Evolutionary conservation across 2,329 filamentous ascomycete genomes (phyloP).

Genomic region (Aspergillus neoniger): DNA sequence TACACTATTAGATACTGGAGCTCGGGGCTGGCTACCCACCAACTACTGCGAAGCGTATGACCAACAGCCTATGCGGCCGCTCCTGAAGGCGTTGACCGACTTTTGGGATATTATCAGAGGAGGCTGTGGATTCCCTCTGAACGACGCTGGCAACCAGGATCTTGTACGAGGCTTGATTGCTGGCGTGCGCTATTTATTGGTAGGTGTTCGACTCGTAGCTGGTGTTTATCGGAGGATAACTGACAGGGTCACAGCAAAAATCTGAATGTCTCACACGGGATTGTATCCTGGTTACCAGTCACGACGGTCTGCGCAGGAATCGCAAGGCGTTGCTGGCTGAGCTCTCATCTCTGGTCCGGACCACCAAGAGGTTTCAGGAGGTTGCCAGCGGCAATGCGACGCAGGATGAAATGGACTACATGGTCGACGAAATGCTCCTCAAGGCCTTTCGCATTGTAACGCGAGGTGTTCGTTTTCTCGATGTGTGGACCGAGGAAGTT

Average conservation of each 20-base stretch:
- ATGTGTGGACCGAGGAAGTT: slow-evolving; percentile 70
- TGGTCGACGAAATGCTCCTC: slow-evolving; percentile 89
- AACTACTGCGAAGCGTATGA: slow-evolving; percentile 98
- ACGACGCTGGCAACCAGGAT: slow-evolving; percentile 85
- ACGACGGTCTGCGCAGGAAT: slow-evolving; percentile 74
- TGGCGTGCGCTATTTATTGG: slow-evolving; percentile 84
- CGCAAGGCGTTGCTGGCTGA: slow-evolving; percentile 88
- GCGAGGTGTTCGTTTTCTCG: slow-evolving; percentile 83
- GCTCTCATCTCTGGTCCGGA: slow-evolving; percentile 84
- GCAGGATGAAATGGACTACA: slow-evolving; percentile 47
- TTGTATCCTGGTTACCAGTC: slow-evolving; percentile 70
- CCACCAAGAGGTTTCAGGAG: slow-evolving; percentile 81
- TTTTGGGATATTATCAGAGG: slow-evolving; percentile 90
- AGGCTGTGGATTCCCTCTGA: slow-evolving; percentile 71
- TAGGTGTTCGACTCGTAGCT: slow-evolving; percentile 51
- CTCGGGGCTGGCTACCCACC: slow-evolving; percentile 91
- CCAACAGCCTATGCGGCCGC: slow-evolving; percentile 77
- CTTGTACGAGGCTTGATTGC: slow-evolving; percentile 94
- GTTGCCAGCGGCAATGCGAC: slow-evolving; percentile 55
- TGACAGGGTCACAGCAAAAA: slow-evolving; percentile 64
- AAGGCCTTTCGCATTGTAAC: slow-evolving; percentile 95
- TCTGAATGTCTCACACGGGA: slow-evolving; percentile 86
- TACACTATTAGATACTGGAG: slow-evolving; percentile 80
- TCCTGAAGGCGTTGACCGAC: slow-evolving; percentile 82
- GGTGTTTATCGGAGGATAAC: neutral